A percentile compares a stretch with the other conserved stretches of the same genome.
Evolutionary conservation across 345 rosid species (phyloP).

Genomic region (Salix brachista): DNA sequence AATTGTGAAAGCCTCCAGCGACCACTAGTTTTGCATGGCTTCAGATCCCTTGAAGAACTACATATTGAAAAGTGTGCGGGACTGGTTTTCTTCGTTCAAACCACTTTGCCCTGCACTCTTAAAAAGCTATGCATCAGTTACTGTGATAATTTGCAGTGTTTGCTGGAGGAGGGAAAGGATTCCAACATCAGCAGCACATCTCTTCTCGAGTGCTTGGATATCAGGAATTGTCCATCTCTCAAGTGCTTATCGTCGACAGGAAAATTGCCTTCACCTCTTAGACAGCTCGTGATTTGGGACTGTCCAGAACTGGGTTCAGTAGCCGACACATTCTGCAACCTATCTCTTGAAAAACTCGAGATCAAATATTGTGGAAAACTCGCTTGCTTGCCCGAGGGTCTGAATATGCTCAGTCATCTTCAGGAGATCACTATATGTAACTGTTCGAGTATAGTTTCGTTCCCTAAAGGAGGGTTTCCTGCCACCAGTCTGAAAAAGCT

Average conservation of each 20-base stretch:
- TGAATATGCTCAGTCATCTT: background rate
- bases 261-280: background rate
- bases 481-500: background rate
- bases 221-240: background rate
- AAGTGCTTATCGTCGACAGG: background rate
- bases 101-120: constrained; percentile 5
- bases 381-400: background rate
- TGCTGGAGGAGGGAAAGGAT: background rate
- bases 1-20: background rate
- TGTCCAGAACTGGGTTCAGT: background rate
- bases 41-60: constrained; percentile 3
- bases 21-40: background rate
- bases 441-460: background rate
- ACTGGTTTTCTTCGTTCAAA: background rate
- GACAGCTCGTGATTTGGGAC: background rate
- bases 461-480: constrained; percentile 2
- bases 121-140: background rate
- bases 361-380: background rate
- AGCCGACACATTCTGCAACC: background rate
- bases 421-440: too few species aligned
- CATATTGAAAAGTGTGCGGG: background rate
- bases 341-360: background rate
- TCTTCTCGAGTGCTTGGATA: background rate
- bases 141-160: background rate
- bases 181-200: too few species aligned